Conservation (phyloP, 352 stramenopile species). For the Pythium vanterpoolii region DNA sequence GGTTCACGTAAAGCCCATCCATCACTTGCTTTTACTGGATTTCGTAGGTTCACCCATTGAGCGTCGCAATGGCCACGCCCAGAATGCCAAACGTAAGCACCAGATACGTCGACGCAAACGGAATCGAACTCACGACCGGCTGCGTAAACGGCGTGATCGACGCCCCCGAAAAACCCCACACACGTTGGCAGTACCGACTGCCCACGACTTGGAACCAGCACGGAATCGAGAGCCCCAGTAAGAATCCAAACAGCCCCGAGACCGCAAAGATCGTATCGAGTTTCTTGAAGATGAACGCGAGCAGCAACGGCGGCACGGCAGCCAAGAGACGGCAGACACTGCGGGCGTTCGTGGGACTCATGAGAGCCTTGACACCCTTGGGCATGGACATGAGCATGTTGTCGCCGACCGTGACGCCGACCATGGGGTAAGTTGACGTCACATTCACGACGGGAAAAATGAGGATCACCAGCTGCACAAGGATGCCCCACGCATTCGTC, state of each 20-base stretch:
- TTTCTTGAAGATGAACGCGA: constrained; percentile 82
- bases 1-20: background rate
- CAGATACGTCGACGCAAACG: constrained; percentile 57
- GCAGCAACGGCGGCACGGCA: constrained; percentile 58
- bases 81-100: constrained; percentile 68
- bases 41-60: constrained; percentile 39
- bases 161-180: constrained; percentile 64
- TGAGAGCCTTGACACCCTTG: constrained; percentile 42
- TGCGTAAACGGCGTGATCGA: constrained; percentile 72
- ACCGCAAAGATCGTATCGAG: constrained; percentile 85
- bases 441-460: constrained; percentile 85
- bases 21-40: background rate
- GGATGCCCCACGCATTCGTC: constrained; percentile 44
- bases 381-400: constrained; percentile 86
- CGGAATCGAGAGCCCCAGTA: constrained; percentile 74
- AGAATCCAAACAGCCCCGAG: constrained; percentile 74
- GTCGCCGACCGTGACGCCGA: constrained; percentile 78
- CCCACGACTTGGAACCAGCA: constrained; percentile 84
- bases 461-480: constrained; percentile 77
- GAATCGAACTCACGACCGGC: constrained; percentile 58
- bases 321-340: constrained; percentile 67
- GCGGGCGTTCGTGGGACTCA: constrained; percentile 44
- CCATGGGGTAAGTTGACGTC: constrained; percentile 82
- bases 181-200: constrained; percentile 70
- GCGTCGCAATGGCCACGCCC: constrained; percentile 58